phyloP scores from a whole-genome alignment of 208 protist species.

The Acanthamoeba royreba region DNA sequence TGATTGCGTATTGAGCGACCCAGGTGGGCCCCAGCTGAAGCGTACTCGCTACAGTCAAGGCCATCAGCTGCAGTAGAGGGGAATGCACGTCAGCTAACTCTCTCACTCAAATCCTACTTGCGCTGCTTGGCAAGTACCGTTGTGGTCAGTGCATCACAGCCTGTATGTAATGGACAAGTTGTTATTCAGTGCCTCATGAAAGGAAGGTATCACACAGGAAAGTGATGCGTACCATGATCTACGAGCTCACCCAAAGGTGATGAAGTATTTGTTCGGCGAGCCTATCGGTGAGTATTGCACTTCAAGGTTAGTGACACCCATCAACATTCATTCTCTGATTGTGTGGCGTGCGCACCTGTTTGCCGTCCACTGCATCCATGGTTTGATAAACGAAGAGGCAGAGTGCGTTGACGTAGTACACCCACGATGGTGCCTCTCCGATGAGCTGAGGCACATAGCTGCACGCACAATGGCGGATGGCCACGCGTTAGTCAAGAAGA shows the following conservation, averaged over 20 bases:
- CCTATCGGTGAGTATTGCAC: too few relatives aligned
- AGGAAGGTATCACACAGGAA: too few relatives aligned
- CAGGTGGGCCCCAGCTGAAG: not conserved
- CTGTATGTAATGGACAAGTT: too few relatives aligned
- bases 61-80: not conserved
- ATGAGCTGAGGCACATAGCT: not conserved
- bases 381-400: slow-evolving; percentile 32
- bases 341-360: not conserved
- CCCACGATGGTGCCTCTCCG: not conserved
- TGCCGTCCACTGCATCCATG: slow-evolving; percentile 13
- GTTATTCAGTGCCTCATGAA: too few relatives aligned
- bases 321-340: too few relatives aligned
- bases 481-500: not conserved
- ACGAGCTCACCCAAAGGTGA: not conserved
- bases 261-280: not conserved
- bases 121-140: not conserved
- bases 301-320: too few relatives aligned
- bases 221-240: not conserved
- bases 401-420: not conserved
- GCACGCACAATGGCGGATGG: not conserved
- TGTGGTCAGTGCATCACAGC: not conserved
- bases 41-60: not conserved
- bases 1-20: not conserved
- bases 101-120: not conserved
- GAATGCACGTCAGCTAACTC: not conserved